phyloP scores from a whole-genome alignment of 257 asterid genomes.

The Solanum medicagineum region DNA sequence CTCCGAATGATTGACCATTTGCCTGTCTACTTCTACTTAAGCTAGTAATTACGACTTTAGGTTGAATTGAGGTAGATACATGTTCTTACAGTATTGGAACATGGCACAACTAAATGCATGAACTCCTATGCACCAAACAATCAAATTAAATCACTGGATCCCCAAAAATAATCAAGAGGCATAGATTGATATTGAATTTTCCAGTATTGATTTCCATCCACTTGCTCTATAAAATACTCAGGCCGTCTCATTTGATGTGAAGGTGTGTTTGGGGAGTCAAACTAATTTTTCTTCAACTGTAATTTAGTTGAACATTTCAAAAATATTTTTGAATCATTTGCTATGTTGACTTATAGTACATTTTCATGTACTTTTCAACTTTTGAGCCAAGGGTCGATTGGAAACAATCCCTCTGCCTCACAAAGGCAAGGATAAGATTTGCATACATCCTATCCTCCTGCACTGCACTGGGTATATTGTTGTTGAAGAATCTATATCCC shows the following conservation, averaged over 20 bases:
- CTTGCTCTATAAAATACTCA: background rate
- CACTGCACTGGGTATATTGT: too few relatives aligned
- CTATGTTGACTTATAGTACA: too few relatives aligned
- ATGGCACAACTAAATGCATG: background rate
- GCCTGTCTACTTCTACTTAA: background rate
- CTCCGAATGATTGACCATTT: background rate
- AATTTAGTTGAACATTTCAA: too few relatives aligned
- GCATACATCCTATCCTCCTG: background rate
- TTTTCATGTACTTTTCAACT: too few relatives aligned
- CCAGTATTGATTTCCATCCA: background rate
- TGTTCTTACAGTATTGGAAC: background rate
- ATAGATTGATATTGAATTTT: background rate
- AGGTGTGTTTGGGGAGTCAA: background rate
- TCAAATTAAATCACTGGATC: background rate
- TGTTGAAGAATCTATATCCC: background rate
- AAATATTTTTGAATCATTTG: too few relatives aligned
- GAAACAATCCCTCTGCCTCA: background rate
- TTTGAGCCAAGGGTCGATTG: background rate
- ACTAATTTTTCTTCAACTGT: too few relatives aligned
- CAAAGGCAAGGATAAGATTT: background rate
- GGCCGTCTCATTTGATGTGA: too few relatives aligned
- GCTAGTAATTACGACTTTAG: background rate
- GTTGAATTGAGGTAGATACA: background rate
- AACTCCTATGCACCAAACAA: background rate
- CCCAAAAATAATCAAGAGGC: background rate